Evolutionary conservation across 805 yeast genomes (phyloP), one percentile per base, ranked within the genome.

Genomic region (Candida taoyuanica): DNA sequence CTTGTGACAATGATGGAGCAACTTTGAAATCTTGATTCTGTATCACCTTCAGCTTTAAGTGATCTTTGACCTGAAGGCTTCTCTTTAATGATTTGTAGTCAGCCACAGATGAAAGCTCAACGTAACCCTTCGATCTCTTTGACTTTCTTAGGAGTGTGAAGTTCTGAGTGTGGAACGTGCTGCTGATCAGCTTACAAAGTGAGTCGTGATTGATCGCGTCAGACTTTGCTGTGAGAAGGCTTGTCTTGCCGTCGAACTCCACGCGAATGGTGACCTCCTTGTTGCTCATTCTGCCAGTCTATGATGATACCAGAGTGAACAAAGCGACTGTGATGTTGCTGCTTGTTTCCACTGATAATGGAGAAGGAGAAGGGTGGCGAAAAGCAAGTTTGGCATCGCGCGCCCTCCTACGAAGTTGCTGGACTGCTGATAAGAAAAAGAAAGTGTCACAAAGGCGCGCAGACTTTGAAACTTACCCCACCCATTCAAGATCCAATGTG

Each of bases 71-170:
- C 23, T 41, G 32, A 15, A 47, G 26, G 31, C 48, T 43, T 31
- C 46, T 40, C 18, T 35, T 33, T 19, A 47, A 18, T 4, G 32
- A 23, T 35, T 33, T 43, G 33, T 35, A 47, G 36, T 47, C 50
- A 13, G 32, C 21, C 3, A 16, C 31, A 11, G 36, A 17, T 8
- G 35, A 27, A 18, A 47, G 16, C 5, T 24, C 17, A 4, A 42
- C 40, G 24, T 43, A 47, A 7, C 42, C 38, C 29, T 42, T 41
- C 17, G 33, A 18, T 26, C 38, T 31, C 37, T 43, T 47, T 7
- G 50, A 47, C 32, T 42, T 41, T 36, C 50, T 41, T n/a, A 36
- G 23, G 28, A 47, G 31, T 3, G 11, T 27, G 39, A 40, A 46
- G 20, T 35, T 31, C 16, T 36, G 12, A 15, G 37, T n/a, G 12